Percentiles rank a stretch among this genome's conserved stretches.
Conservation (phyloP, 106 monocot genomes). For the Acanthochlamys bracteata region DNA sequence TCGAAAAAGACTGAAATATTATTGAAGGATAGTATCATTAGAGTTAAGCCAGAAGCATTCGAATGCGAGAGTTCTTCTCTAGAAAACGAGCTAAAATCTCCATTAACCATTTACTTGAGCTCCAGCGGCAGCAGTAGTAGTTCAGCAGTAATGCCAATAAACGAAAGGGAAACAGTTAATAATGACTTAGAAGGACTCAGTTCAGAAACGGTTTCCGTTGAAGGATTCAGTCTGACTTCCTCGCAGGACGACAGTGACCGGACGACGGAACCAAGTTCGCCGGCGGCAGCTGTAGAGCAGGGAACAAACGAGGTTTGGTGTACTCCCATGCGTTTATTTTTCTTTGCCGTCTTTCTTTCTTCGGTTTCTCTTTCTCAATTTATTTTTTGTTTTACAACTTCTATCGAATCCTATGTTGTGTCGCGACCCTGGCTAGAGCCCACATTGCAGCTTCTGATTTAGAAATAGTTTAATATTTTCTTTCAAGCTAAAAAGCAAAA, state of each 20-base stretch:
- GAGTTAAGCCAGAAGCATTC: too few species aligned
- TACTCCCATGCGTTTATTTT: background rate
- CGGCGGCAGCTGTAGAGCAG: background rate
- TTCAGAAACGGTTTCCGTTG: background rate
- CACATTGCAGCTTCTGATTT: background rate
- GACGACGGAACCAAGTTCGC: background rate
- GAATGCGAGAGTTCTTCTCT: too few species aligned
- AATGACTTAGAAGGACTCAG: background rate
- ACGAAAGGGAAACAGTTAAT: background rate
- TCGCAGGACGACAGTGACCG: background rate
- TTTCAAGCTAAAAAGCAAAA: background rate
- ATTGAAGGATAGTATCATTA: too few species aligned
- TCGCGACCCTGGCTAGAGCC: background rate
- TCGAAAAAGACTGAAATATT: too few species aligned
- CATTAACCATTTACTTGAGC: background rate
- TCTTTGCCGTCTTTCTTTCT: background rate
- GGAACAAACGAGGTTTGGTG: background rate
- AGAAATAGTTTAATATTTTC: background rate
- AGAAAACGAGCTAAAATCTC: background rate
- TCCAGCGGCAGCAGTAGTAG: background rate
- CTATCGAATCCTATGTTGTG: slow-evolving; percentile 5
- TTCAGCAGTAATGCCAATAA: background rate
- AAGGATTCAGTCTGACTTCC: background rate
- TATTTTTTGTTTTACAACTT: background rate
- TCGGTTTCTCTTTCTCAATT: background rate